phyloP scores from a whole-genome alignment of 495 filamentous ascomycete species.

The Apodospora peruviana region DNA sequence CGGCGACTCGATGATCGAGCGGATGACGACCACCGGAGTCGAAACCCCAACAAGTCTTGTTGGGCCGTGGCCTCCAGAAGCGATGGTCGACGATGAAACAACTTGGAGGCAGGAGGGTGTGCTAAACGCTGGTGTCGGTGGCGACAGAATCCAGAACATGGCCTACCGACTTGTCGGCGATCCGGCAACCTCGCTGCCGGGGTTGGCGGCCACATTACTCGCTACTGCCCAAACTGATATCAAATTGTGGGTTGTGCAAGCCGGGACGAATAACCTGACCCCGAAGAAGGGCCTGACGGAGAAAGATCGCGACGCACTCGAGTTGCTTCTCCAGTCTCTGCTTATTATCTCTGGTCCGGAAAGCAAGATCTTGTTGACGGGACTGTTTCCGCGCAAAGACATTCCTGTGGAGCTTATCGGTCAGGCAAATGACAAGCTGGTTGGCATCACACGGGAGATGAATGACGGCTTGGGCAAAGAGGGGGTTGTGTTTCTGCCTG shows the following conservation, averaged over 20 bases:
- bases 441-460: constrained; percentile 2
- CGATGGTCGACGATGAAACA: constrained; percentile 5
- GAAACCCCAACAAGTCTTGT: constrained; percentile 8
- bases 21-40: constrained; percentile 24
- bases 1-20: constrained; percentile 29
- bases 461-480: constrained; percentile 2
- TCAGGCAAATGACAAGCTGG: constrained; percentile 12
- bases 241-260: constrained; percentile 28
- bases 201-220: neutral
- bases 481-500: constrained; percentile 8
- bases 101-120: constrained; percentile 1
- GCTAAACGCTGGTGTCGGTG: constrained; percentile 24
- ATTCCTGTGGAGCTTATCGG: constrained; percentile 2
- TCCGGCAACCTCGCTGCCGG: neutral
- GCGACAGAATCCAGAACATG: constrained; percentile 28
- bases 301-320: constrained; percentile 11
- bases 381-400: constrained; percentile 14
- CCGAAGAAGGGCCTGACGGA: constrained; percentile 30
- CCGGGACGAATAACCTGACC: constrained; percentile 27
- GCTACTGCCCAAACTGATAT: neutral
- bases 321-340: constrained; percentile 19
- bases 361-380: constrained; percentile 14
- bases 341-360: constrained; percentile 5
- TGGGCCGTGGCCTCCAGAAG: constrained; percentile 13
- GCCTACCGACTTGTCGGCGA: constrained; percentile 26